A percentile compares a stretch with the other conserved stretches of the same genome.
These are phyloP conservation scores for Hygrophila difformis DNA, from an alignment of 257 asterid species.

Conservation along the genomic window DNA sequence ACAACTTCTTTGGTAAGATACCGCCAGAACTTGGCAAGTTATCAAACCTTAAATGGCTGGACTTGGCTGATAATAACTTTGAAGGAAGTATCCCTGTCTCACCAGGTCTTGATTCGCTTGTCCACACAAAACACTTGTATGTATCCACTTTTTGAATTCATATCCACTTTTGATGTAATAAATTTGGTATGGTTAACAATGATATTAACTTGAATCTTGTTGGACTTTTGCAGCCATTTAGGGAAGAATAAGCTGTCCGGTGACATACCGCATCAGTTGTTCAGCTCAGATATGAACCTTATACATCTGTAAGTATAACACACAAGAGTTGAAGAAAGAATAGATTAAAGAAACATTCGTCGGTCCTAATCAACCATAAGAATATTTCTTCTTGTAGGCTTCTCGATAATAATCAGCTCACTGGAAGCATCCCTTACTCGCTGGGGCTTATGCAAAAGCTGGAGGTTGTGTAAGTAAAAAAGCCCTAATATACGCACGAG, in stretches of 20 bases:
- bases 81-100: slow-evolving; percentile 73
- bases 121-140: slow-evolving; percentile 67
- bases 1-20: slow-evolving; percentile 61
- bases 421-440: slow-evolving; percentile 63
- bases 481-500: neutral
- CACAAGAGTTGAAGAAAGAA: neutral
- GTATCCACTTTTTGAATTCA: neutral
- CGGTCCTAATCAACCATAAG: neutral
- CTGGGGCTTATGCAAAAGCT: slow-evolving; percentile 46
- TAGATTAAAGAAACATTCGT: neutral
- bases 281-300: neutral
- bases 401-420: slow-evolving; percentile 54
- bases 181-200: neutral
- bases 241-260: neutral
- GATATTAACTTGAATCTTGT: neutral
- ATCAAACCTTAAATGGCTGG: slow-evolving; percentile 60
- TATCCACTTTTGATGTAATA: neutral
- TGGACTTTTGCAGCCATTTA: neutral
- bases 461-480: slow-evolving; percentile 74
- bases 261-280: neutral
- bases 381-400: slow-evolving; percentile 36
- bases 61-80: slow-evolving; percentile 77
- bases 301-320: neutral
- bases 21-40: slow-evolving; percentile 62
- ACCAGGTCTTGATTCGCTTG: slow-evolving; percentile 91